These are phyloP conservation scores for Melastoma candidum DNA, from an alignment of 441 rosid species.

Conservation along the genomic window DNA sequence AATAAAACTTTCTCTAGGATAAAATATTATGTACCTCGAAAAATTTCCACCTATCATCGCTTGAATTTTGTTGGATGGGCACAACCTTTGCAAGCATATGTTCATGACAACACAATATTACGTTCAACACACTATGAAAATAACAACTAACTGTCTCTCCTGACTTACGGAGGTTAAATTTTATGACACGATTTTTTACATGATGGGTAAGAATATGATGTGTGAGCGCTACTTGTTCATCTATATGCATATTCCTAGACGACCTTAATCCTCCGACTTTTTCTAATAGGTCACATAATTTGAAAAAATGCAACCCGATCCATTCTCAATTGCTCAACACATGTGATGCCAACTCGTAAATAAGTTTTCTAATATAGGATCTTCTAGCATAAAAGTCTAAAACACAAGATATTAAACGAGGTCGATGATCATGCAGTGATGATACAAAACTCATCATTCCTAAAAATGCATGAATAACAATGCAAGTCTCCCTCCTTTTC, in stretches of 20 bases:
- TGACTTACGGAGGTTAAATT: background rate
- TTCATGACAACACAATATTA: too few species aligned
- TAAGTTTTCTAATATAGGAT: too few species aligned
- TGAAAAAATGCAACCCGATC: background rate
- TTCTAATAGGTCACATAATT: background rate
- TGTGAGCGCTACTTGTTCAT: background rate
- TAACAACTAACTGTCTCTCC: background rate
- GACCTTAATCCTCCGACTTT: too few species aligned
- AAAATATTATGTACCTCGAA: background rate
- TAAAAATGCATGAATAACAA: too few species aligned
- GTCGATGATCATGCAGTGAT: too few species aligned
- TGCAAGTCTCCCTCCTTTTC: too few species aligned
- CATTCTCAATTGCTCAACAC: background rate
- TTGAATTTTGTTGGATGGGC: too few species aligned
- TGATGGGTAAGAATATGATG: slow-evolving; percentile 1
- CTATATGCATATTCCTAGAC: background rate
- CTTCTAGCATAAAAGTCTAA: too few species aligned
- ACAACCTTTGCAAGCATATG: too few species aligned
- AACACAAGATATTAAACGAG: too few species aligned
- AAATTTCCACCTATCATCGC: background rate
- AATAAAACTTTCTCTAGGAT: background rate
- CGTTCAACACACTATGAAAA: too few species aligned
- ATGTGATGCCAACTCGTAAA: background rate
- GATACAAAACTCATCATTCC: too few species aligned
- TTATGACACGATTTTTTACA: background rate